These are phyloP conservation scores for Pseudoscleropodium purum DNA, from an alignment of 225 moss, liverwort and hornwort genomes.

Conservation along the genomic window DNA sequence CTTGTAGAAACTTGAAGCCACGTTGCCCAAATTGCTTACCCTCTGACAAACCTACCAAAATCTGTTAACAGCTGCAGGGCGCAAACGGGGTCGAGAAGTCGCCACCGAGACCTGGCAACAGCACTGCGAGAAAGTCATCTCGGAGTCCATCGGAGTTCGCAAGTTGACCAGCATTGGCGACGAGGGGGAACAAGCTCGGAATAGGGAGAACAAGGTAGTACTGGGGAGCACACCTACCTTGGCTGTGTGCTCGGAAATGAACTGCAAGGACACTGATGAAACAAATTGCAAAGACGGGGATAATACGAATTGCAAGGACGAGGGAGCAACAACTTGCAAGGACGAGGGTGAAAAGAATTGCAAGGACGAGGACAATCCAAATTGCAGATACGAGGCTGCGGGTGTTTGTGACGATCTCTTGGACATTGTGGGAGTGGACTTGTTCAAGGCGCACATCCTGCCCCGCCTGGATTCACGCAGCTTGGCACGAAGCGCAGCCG, in stretches of 20 bases:
- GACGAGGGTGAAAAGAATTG: not conserved
- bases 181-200: not conserved
- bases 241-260: not conserved
- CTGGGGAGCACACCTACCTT: not conserved
- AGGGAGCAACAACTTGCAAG: not conserved
- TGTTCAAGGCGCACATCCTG: slow-evolving; percentile 9
- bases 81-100: not conserved
- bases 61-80: not conserved
- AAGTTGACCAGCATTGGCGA: not conserved
- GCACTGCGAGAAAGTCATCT: not conserved
- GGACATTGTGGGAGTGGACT: not conserved
- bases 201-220: not conserved
- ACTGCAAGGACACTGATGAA: not conserved
- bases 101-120: not conserved
- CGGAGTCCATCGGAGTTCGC: not conserved
- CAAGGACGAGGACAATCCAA: not conserved
- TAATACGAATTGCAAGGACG: not conserved
- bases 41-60: not conserved
- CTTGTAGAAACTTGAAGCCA: not conserved
- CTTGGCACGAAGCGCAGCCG: slow-evolving; percentile 29
- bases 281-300: not conserved
- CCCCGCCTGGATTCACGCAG: slow-evolving; percentile 12
- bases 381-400: not conserved
- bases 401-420: not conserved
- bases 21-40: too few species aligned